Conservation (phyloP, 2,329 filamentous ascomycete genomes). For the Apiospora rasikravindrae region DNA sequence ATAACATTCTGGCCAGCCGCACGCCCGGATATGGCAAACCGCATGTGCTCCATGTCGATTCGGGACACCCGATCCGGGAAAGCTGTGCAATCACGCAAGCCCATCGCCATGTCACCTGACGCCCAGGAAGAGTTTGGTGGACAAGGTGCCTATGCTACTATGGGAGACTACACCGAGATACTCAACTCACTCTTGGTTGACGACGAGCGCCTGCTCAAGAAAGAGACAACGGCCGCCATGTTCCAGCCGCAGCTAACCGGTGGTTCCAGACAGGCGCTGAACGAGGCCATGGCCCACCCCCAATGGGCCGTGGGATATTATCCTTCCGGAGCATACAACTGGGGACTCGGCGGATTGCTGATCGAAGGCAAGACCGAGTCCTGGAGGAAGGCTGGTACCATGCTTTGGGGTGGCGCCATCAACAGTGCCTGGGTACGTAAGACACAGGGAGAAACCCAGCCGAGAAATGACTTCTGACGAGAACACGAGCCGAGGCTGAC, state of each 20-base stretch:
- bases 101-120: conserved; percentile 27
- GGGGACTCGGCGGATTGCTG: conserved; percentile 49
- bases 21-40: conserved; percentile 23
- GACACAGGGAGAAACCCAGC: not conserved
- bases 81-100: conserved; percentile 26
- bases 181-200: conserved; percentile 52
- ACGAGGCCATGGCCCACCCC: conserved; percentile 35
- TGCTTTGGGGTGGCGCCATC: conserved; percentile 51
- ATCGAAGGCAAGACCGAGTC: conserved; percentile 43
- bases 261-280: conserved; percentile 28
- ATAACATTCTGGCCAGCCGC: conserved; percentile 31
- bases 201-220: conserved; percentile 53
- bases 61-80: conserved; percentile 21
- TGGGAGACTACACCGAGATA: conserved; percentile 50
- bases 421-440: conserved; percentile 53
- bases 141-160: conserved; percentile 41
- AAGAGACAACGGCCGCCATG: conserved; percentile 47
- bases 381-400: conserved; percentile 43
- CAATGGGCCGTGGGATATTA: conserved; percentile 37
- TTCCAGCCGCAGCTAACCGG: conserved; percentile 52
- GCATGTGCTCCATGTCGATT: conserved; percentile 30
- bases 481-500: conserved; percentile 9
- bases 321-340: conserved; percentile 43
- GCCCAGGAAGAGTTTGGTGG: conserved; percentile 40
- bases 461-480: not conserved